These are phyloP conservation scores for Chytriomyces hyalinus DNA, from an alignment of 192 early-diverging fungal genomes.

Conservation along the genomic window DNA sequence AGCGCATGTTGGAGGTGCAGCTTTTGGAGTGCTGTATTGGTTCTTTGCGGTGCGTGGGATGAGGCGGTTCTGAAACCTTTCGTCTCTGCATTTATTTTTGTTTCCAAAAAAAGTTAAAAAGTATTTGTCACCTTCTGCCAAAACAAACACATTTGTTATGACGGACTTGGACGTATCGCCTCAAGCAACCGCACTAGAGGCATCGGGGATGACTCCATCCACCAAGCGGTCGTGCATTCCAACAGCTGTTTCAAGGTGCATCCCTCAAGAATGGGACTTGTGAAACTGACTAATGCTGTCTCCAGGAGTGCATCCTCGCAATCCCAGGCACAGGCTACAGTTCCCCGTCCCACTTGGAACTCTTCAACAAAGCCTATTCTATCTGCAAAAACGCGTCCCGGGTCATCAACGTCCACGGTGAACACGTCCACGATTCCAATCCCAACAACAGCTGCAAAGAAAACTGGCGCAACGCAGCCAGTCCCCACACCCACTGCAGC, in stretches of 20 bases:
- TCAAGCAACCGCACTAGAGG: no score
- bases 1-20: constrained; percentile 49
- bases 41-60: constrained; percentile 15
- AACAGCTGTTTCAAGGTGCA: no score
- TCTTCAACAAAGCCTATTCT: not conserved
- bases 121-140: no score
- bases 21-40: constrained; percentile 44
- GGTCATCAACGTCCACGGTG: not conserved
- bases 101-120: no score
- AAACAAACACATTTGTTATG: no score
- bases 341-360: not conserved
- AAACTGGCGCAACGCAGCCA: not conserved
- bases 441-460: not conserved
- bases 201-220: no score
- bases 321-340: not conserved
- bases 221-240: no score
- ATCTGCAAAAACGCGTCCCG: not conserved
- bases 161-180: no score
- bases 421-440: not conserved
- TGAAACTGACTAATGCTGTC: no score
- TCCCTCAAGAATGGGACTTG: no score
- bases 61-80: not conserved
- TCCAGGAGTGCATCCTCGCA: not conserved
- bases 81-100: no score
- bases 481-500: not conserved